These are phyloP conservation scores for Phytophthora palmivora DNA, from an alignment of 352 stramenopile species.

Conservation along the genomic window DNA sequence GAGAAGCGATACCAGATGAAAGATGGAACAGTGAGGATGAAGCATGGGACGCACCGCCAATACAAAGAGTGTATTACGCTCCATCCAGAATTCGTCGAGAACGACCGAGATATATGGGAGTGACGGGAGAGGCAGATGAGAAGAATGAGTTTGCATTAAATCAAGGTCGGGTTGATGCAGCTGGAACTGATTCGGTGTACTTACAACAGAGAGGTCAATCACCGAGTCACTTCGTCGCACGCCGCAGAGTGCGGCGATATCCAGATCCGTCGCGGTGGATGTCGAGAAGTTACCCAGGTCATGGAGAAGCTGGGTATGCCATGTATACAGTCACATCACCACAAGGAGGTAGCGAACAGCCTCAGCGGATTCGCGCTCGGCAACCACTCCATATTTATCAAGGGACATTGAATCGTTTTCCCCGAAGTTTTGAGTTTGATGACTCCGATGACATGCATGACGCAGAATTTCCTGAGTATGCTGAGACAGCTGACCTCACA, in stretches of 20 bases:
- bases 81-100: slow-evolving; percentile 10
- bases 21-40: slow-evolving; percentile 11
- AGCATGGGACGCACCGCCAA: slow-evolving; percentile 7
- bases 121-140: slow-evolving; percentile 32
- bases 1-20: slow-evolving; percentile 11
- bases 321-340: slow-evolving; percentile 21
- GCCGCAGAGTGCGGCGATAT: slow-evolving; percentile 27
- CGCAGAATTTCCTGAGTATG: slow-evolving; percentile 13
- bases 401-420: slow-evolving; percentile 14
- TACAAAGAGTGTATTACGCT: slow-evolving; percentile 29
- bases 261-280: slow-evolving; percentile 28
- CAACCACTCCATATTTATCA: slow-evolving; percentile 26
- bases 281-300: slow-evolving; percentile 15
- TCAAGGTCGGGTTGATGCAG: slow-evolving; percentile 4
- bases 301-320: slow-evolving; percentile 18
- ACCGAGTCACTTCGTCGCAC: slow-evolving; percentile 18
- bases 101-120: slow-evolving; percentile 26
- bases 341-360: slow-evolving; percentile 14
- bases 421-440: slow-evolving; percentile 27
- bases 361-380: slow-evolving; percentile 5
- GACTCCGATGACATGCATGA: slow-evolving; percentile 8
- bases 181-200: slow-evolving; percentile 14
- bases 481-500: slow-evolving; percentile 25
- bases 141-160: slow-evolving; percentile 30
- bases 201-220: slow-evolving; percentile 12